Evolutionary conservation across 176 grass and related monocot species (phyloP), one percentile per base, ranked within the genome.

Genomic region (Bolboschoenus planiculmis): DNA sequence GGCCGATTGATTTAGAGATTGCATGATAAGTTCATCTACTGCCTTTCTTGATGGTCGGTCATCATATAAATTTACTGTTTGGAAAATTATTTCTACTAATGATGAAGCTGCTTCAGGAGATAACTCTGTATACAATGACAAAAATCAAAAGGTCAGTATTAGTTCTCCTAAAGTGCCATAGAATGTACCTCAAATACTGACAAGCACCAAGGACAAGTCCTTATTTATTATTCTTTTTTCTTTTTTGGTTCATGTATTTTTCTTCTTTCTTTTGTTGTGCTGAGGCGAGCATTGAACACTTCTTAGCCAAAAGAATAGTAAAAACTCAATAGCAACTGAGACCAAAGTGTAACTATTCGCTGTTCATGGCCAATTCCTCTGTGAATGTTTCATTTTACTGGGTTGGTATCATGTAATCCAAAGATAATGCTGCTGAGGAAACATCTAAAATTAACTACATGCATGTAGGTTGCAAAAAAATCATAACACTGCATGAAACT

Each of bases 71-170:
- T 83, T 84, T 83, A 98, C 78, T 29, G 95, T 95, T 87, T 93
- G 90, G 58, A 98, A 93, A 65, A 98, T 87, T 63, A 98, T 84
- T 83, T 93, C 92, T 1, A 98, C 95, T 85, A 98, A 65, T 83
- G 86, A 91, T 44, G 86, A 30, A 7, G 77, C 86, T 50, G 81
- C 90, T 95, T 89, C 87, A 81, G 6, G 7, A 26, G 74, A 85
- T 35, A 83, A 23, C 18, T 81, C 79, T 81, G 79, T 9, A 59
- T 37, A 29, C 27, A 65, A 48, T 55, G 33, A 80, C 26, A 47
- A 37, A 77, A 74, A 37, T 58, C 53, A 77, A 77, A 43, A 71
- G 9, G 18, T 71, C n/a, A 55, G 51, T 59, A 8, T 20, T 75
- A 27, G 5, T 29, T 84, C 18, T 47, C 26, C 20, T n/a, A 50